Base-by-base conservation (phyloP, 257 asterid genomes). In the Solanum ahanhuiri region DNA sequence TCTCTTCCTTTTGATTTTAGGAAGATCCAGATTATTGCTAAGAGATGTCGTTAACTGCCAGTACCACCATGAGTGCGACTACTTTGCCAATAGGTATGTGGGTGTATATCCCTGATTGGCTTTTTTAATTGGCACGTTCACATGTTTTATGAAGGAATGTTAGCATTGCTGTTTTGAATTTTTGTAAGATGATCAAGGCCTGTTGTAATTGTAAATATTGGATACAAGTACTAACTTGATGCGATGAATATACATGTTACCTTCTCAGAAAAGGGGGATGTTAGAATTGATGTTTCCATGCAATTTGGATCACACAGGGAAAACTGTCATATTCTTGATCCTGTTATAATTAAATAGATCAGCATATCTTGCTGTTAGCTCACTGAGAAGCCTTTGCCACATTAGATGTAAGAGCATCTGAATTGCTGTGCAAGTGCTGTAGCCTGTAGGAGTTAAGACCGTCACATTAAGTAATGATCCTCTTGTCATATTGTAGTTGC, bases 41-140 rank as follows among this genome's bases (percentile, higher is more conserved):
- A 85, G 81, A 69, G 84, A 90, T 93, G 95, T 83, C 93, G 7
- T 86, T 88, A 64, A 86, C 87, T 83, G 87, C 92, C 76, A 87
- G 87, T 58, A 30, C 93, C 77, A 76, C 88, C 69, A 83, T 87
- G n/a, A 57, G 86, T 81, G 70, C 97, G 3, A 20, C 89, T 23
- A 64, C 90, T 9, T 45, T 90, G 34, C 89, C 90, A 28, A 25
- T 86, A 51, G 92, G 95, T 93, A 73, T 67, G 91, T 76, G 4
- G 22, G 63, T 70, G n/a, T 51, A n/a, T 58, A 9, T 69, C 71
- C 81, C 85, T 34, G 60, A 33, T 85, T 81, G 43, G 43, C 22
- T 28, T 82, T 37, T 12, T 67, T 22, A 81, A 20, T n/a, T n/a
- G 11, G 66, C n/a, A 3, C 12, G 3, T 81, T 34, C 5, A 54